These are phyloP conservation scores for Elaeagnus macrophylla DNA, from an alignment of 306 rosid genomes.

Conservation along the genomic window DNA sequence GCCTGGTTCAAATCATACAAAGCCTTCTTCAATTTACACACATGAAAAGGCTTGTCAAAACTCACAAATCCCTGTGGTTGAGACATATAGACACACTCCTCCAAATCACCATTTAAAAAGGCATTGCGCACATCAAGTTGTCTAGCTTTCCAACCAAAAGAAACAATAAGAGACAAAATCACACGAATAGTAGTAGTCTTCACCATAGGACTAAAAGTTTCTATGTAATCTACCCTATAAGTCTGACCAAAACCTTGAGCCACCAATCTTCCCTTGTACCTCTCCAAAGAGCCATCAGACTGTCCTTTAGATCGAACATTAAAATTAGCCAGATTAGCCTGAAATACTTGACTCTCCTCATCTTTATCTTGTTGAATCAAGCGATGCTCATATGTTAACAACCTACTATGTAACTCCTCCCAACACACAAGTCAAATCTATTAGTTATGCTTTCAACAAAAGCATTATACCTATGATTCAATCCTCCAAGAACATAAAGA, in stretches of 20 bases:
- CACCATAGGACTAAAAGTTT: not conserved
- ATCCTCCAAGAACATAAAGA: too few species aligned
- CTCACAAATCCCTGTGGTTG: not conserved
- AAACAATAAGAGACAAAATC: not conserved
- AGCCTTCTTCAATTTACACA: not conserved
- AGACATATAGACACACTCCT: not conserved
- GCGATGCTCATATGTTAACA: too few species aligned
- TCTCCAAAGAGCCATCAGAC: not conserved
- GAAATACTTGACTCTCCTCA: too few species aligned
- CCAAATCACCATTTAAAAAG: not conserved
- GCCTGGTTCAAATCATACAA: not conserved
- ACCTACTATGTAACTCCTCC: too few species aligned
- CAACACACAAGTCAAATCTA: too few species aligned
- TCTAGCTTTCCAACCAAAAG: not conserved
- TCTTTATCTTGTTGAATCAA: too few species aligned
- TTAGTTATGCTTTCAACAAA: too few species aligned
- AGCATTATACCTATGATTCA: too few species aligned
- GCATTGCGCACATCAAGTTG: not conserved
- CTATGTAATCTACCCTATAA: not conserved
- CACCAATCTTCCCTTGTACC: not conserved
- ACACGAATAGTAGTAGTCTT: not conserved
- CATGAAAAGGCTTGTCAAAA: not conserved
- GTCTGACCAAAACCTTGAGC: not conserved
- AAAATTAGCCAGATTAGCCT: too few species aligned
- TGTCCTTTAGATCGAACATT: too few species aligned